Percentiles rank a stretch among this genome's conserved stretches.
phyloP scores from a whole-genome alignment of 78 protist genomes.

The Dictyostelium intermedium region DNA sequence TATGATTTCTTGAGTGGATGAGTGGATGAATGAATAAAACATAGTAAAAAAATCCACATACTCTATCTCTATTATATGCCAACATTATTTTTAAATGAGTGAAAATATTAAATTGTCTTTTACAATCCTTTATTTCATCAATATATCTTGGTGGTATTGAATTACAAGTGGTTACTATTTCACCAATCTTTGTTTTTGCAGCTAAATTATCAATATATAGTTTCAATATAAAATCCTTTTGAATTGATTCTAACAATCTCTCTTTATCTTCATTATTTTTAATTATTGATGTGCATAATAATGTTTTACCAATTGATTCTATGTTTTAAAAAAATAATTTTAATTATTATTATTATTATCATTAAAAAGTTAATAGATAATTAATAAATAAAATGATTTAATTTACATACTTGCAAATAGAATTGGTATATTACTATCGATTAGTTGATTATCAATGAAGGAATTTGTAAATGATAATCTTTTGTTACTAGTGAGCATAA shows the following conservation, averaged over 20 bases:
- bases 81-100: not conserved
- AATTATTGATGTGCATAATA: not conserved
- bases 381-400: not conserved
- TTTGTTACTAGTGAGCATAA: not conserved
- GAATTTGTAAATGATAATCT: not conserved
- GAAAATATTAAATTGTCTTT: not conserved
- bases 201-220: slow-evolving; percentile 1
- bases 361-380: not conserved
- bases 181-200: not conserved
- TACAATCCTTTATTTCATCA: not conserved
- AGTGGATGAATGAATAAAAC: not conserved
- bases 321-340: not conserved
- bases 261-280: not conserved
- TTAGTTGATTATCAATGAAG: not conserved
- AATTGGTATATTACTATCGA: slow-evolving; percentile 1
- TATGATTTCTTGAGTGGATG: too few species aligned
- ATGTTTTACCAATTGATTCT: not conserved
- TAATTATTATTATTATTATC: not conserved
- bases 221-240: not conserved
- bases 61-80: not conserved
- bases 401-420: not conserved
- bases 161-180: not conserved
- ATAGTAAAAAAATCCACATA: not conserved
- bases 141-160: not conserved
- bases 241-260: not conserved